Evolutionary conservation across 805 yeast genomes (phyloP).

Genomic region (Suhomyces emberorum): DNA sequence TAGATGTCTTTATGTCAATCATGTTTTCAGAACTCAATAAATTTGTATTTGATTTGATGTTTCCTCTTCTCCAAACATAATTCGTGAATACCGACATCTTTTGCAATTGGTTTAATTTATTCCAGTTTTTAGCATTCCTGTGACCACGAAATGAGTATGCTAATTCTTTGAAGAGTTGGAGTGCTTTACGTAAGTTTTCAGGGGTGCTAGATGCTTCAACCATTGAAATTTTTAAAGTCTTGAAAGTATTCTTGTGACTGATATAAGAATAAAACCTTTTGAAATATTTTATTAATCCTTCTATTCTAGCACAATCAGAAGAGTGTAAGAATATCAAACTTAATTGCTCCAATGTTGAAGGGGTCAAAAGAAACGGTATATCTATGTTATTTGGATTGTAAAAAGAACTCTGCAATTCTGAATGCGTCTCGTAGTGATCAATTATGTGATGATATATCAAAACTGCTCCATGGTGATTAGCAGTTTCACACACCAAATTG

Average conservation of each 20-base stretch:
- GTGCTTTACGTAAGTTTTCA: slow-evolving; percentile 20
- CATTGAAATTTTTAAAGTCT: slow-evolving; percentile 21
- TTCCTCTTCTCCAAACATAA: slow-evolving; percentile 21
- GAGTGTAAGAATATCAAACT: slow-evolving; percentile 27
- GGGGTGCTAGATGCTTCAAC: slow-evolving; percentile 30
- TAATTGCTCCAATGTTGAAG: slow-evolving; percentile 21
- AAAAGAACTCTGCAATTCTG: slow-evolving; percentile 7
- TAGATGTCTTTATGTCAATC: slow-evolving; percentile 4
- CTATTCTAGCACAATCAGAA: slow-evolving; percentile 22
- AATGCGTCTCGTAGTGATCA: slow-evolving; percentile 20
- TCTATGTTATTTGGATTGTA: slow-evolving; percentile 15
- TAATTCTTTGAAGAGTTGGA: slow-evolving; percentile 20
- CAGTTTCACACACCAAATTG: slow-evolving; percentile 19
- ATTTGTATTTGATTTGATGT: slow-evolving; percentile 16
- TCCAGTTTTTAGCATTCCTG: slow-evolving; percentile 11
- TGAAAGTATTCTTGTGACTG: slow-evolving; percentile 27
- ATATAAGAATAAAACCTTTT: slow-evolving; percentile 35
- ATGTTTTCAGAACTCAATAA: slow-evolving; percentile 1
- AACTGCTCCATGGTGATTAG: slow-evolving; percentile 29
- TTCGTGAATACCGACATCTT: slow-evolving; percentile 15
- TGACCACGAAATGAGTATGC: slow-evolving; percentile 20
- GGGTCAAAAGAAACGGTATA: slow-evolving; percentile 33
- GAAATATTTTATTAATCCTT: slow-evolving; percentile 33
- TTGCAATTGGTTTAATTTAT: slow-evolving; percentile 7
- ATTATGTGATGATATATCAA: slow-evolving; percentile 36